phyloP scores from a whole-genome alignment of 345 rosid genomes.

The Acer campestre region DNA sequence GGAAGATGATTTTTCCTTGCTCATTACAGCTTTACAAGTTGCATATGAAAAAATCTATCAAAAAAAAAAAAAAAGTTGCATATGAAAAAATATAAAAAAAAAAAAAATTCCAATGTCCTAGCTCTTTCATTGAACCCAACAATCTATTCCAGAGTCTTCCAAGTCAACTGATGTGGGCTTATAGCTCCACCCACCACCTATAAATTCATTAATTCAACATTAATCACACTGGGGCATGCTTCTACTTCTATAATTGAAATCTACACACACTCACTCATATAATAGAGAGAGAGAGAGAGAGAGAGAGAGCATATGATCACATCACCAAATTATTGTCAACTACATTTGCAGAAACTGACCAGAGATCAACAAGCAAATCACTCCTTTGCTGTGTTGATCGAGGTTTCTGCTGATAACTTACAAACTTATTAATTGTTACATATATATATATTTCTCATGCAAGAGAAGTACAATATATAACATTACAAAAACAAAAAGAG shows the following conservation, averaged over 20 bases:
- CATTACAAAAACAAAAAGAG: not conserved
- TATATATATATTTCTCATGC: slow-evolving; percentile 4
- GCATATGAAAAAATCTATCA: no score
- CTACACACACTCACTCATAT: not conserved
- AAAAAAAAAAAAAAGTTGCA: no score
- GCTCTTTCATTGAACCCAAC: not conserved
- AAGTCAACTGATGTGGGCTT: not conserved
- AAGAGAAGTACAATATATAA: slow-evolving; percentile 7
- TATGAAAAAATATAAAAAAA: no score
- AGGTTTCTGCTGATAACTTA: slow-evolving; percentile 10
- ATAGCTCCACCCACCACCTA: not conserved
- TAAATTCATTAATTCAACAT: not conserved
- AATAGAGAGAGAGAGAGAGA: not conserved
- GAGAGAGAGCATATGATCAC: not conserved
- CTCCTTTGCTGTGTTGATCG: not conserved
- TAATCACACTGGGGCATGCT: not conserved
- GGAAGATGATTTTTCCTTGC: no score
- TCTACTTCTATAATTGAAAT: slow-evolving; percentile 3
- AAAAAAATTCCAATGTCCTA: no score
- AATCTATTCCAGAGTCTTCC: not conserved
- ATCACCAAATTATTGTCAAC: slow-evolving; percentile 6
- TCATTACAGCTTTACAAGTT: no score
- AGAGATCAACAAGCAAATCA: slow-evolving; percentile 5
- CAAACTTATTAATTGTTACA: slow-evolving; percentile 16
- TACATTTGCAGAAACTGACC: slow-evolving; percentile 10